Evolutionary conservation across 345 rosid genomes (phyloP), one percentile per base, ranked within the genome.

Genomic region (Eucalyptus fibrosa): DNA sequence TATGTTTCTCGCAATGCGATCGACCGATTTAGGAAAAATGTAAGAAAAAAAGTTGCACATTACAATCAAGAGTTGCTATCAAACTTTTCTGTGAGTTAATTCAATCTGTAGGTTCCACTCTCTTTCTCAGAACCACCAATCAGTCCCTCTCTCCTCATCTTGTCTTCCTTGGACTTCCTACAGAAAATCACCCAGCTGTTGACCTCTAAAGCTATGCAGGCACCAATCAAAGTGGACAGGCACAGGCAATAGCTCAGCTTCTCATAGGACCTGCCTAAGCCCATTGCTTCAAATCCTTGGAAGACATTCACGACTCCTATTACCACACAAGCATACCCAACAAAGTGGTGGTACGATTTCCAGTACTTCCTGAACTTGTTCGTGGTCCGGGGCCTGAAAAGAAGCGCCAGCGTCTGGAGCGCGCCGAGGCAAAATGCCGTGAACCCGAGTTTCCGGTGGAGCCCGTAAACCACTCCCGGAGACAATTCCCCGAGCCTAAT

Each of bases 341-440:
- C 99, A 90, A 97, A 95, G 92, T 98, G 99, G 92, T 98, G 99
- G 92, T 98, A 98, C 4, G 99, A 96, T 92, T 98, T 98, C 99
- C 99, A 98, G 26, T 98, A 96, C 88, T 94, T 98, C 89, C 99
- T 91, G 88, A 94, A 97, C 93, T 95, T 95, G 92, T 96, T 94
- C 2, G 99, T 97, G 1, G 99, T 95, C 94, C 91, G 95, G 2
- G 99, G 99, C 93, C 99, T 91, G 51, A 98, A 97, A 65, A 98
- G 90, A 86, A 98, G 87, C 12, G 99, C 99, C 59, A 97, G 88
- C 1, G 99, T 98, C 91, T 98, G 99, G 37, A 97, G 88, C 1
- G 92, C 94, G 4, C 95, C 99, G 5, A 94, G 86, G 44, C 93
- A 92, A 55, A 97, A 95, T 1, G 93, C 95, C 0, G 97, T 94